Evolutionary conservation across 1,284 basidiomycete species (phyloP).

Genomic region (Austroboletus rostrupii): DNA sequence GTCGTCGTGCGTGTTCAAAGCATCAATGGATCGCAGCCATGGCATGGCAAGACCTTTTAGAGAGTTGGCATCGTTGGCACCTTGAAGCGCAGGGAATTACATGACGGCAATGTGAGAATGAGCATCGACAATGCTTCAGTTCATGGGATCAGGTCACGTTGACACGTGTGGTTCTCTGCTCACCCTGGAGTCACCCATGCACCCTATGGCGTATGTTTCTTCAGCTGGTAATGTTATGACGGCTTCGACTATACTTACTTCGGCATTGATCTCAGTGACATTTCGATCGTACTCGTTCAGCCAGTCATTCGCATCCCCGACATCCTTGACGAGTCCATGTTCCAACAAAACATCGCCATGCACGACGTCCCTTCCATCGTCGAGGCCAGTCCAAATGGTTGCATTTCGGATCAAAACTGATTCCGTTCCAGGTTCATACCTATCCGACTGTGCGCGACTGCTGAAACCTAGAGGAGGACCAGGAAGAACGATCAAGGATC

Average conservation of each 20-base stretch:
- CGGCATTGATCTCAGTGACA: constrained; percentile 18
- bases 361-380: constrained; percentile 58
- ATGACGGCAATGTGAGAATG: constrained; percentile 63
- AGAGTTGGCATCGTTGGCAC: constrained; percentile 41
- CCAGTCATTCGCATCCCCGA: constrained; percentile 35
- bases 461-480: constrained; percentile 51
- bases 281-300: background rate
- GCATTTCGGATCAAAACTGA: constrained; percentile 68
- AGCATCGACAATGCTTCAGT: constrained; percentile 45
- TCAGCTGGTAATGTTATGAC: background rate
- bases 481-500: constrained; percentile 31
- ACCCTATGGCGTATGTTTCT: constrained; percentile 23
- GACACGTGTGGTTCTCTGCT: constrained; percentile 1
- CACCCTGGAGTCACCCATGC: constrained; percentile 49
- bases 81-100: constrained; percentile 41
- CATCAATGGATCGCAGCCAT: constrained; percentile 29
- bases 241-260: constrained; percentile 16
- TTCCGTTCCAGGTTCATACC: constrained; percentile 58
- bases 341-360: constrained; percentile 54
- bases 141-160: background rate
- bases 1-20: constrained; percentile 31
- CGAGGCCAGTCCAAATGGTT: constrained; percentile 76
- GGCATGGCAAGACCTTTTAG: constrained; percentile 39
- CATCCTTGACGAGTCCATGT: constrained; percentile 47
- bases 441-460: constrained; percentile 57